Conservation (phyloP, 2,329 filamentous ascomycete genomes). For the Ceratocystiopsis brevicomis region DNA sequence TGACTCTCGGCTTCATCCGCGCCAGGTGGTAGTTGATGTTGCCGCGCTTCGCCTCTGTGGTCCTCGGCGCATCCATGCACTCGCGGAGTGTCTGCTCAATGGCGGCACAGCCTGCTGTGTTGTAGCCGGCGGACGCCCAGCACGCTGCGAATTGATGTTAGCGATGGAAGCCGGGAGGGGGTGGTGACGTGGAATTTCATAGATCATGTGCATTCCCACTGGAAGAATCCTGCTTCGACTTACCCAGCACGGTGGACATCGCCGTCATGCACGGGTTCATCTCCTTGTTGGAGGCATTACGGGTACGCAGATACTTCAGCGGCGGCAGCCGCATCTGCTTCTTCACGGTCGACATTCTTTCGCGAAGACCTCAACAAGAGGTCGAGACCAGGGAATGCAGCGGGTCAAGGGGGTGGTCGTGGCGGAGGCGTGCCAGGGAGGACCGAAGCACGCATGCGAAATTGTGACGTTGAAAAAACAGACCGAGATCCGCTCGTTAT, state of each 20-base stretch:
- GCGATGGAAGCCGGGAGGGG: too few species aligned
- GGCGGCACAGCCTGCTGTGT: conserved; percentile 35
- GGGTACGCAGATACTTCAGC: conserved; percentile 33
- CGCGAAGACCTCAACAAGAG: not conserved
- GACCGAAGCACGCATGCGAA: not conserved
- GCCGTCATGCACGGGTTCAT: conserved; percentile 34
- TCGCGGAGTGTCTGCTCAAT: conserved; percentile 40
- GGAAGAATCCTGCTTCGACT: conserved; percentile 8
- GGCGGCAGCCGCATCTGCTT: conserved; percentile 40
- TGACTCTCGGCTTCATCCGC: conserved; percentile 57
- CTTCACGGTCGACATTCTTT: conserved; percentile 23
- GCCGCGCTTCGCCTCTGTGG: conserved; percentile 32
- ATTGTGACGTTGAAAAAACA: conserved; percentile 1
- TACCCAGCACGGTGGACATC: conserved; percentile 40
- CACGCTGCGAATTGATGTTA: conserved; percentile 39
- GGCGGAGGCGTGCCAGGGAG: not conserved
- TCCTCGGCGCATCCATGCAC: conserved; percentile 65
- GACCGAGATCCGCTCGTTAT: not conserved
- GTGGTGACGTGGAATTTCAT: too few species aligned
- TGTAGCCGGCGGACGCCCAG: conserved; percentile 66
- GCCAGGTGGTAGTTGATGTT: conserved; percentile 87
- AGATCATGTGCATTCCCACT: too few species aligned
- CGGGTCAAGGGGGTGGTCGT: not conserved
- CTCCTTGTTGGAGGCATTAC: conserved; percentile 28
- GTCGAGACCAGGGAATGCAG: too few species aligned